Percentiles rank a stretch among this genome's conserved stretches.
phyloP scores from a whole-genome alignment of 148 eudicot genomes.

The Gaultheria prostrata region DNA sequence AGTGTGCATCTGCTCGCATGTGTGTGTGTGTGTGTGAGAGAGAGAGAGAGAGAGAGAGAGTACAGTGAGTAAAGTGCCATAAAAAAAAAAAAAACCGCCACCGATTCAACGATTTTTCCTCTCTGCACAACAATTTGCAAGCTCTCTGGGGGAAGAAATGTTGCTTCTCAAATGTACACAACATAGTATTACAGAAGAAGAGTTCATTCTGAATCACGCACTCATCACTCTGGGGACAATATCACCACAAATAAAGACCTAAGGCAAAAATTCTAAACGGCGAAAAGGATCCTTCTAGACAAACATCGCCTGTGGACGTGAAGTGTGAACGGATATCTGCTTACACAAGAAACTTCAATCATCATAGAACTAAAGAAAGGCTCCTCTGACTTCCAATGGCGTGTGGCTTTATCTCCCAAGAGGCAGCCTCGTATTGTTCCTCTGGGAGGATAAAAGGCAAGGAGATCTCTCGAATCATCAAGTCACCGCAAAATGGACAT shows the following conservation, averaged over 20 bases:
- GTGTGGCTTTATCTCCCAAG: slow-evolving; percentile 77
- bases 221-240: neutral
- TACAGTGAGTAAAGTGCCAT: neutral
- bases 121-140: neutral
- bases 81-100: no score
- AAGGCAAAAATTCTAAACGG: neutral
- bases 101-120: neutral
- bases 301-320: neutral
- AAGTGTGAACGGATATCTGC: neutral
- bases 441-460: slow-evolving; percentile 69
- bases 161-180: slow-evolving; percentile 3
- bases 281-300: neutral
- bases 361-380: slow-evolving; percentile 50
- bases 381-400: slow-evolving; percentile 49
- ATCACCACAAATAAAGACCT: no score
- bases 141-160: neutral
- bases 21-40: no score
- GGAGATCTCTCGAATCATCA: slow-evolving; percentile 91
- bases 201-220: neutral
- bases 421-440: slow-evolving; percentile 54
- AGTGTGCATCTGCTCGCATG: no score
- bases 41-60: neutral
- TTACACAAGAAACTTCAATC: neutral
- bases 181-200: neutral
- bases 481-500: slow-evolving; percentile 93